Evolutionary conservation across 2,329 filamentous ascomycete genomes (phyloP), one percentile per base, ranked within the genome.

Genomic region (Podosphaera aphanis): DNA sequence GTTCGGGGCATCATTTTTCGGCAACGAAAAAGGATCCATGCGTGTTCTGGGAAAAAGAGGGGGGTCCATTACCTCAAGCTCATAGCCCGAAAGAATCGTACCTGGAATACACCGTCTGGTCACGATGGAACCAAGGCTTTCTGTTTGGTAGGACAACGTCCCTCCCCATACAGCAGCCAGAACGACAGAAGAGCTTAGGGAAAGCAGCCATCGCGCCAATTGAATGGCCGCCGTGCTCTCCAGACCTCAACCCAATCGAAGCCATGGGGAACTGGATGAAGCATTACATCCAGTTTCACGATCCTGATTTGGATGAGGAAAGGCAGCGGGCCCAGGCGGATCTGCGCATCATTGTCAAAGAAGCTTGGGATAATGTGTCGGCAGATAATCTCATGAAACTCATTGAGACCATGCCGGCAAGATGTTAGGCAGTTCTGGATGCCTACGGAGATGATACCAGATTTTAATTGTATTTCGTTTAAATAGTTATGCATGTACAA

Each of bases 211-310:
- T 31, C 27, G 2, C n/a, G 27, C 41, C 25, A 20, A 52, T 54
- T 5, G n/a, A 42, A 3, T 53, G 35, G 51, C 52, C 49, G 29
- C 13, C 44, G 2, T 19, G 40, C 18, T 51, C 47, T 5, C 49
- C 49, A 21, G 51, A 53, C 46, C 45, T 53, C 6, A 50, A 47
- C 41, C 47, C 47, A 27, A 54, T 53, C 27, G 43, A 51, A 43
- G 50, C 42, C 19, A 23, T 53, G 7, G 4, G 41, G 50, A 29
- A 52, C 46, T 8, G 27, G 15, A 52, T 51, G 29, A 54, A 54
- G 47, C 43, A 51, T 18, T 51, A 52, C 48, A 51, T 52, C 21
- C 39, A 53, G 42, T 35, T 46, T 31, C 21, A 49, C 15, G 46
- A 50, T 44, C 50, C 45, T 38, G 5, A 49, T 3, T 43, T 51